Percentiles rank a stretch among this genome's conserved stretches.
These are phyloP conservation scores for Violaceomyces palustris DNA, from an alignment of 1,284 basidiomycete genomes.

Conservation along the genomic window DNA sequence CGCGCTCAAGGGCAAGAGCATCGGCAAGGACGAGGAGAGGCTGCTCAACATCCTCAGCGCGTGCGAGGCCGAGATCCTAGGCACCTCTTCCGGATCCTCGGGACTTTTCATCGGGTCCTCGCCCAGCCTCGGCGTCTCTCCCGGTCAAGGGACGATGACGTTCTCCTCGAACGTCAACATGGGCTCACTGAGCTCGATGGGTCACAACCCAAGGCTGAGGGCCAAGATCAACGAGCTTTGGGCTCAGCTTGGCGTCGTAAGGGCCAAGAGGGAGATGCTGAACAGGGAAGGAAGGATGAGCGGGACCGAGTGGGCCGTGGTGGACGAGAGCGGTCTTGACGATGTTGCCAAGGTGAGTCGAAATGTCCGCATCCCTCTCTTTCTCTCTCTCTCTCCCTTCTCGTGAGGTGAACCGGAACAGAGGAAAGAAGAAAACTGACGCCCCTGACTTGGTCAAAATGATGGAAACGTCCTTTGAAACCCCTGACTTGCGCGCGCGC, in stretches of 20 bases:
- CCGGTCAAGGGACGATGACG: too few relatives aligned
- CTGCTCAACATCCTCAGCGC: slow-evolving; percentile 33
- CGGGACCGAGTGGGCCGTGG: slow-evolving; percentile 47
- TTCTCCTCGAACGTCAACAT: slow-evolving; percentile 2
- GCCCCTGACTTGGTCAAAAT: too few relatives aligned
- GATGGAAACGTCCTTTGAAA: too few relatives aligned
- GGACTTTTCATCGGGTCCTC: too few relatives aligned
- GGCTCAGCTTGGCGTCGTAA: slow-evolving; percentile 44
- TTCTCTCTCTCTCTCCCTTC: neutral
- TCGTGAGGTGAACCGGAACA: too few relatives aligned
- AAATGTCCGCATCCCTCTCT: neutral
- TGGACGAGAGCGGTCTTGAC: slow-evolving; percentile 41
- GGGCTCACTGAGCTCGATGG: too few relatives aligned
- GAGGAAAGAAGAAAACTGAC: too few relatives aligned
- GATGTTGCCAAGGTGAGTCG: slow-evolving; percentile 25
- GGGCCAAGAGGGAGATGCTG: slow-evolving; percentile 38
- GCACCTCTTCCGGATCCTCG: neutral
- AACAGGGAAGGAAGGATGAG: slow-evolving; percentile 22
- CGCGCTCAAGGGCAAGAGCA: slow-evolving; percentile 33
- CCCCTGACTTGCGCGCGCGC: too few relatives aligned
- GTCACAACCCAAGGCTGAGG: slow-evolving; percentile 19
- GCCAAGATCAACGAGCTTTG: slow-evolving; percentile 49
- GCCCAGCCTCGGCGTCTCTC: too few relatives aligned
- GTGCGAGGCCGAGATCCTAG: slow-evolving; percentile 46
- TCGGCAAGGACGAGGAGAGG: slow-evolving; percentile 39